Base-by-base conservation (phyloP, 2,329 filamentous ascomycete genomes). In the Didymella pomorum region DNA sequence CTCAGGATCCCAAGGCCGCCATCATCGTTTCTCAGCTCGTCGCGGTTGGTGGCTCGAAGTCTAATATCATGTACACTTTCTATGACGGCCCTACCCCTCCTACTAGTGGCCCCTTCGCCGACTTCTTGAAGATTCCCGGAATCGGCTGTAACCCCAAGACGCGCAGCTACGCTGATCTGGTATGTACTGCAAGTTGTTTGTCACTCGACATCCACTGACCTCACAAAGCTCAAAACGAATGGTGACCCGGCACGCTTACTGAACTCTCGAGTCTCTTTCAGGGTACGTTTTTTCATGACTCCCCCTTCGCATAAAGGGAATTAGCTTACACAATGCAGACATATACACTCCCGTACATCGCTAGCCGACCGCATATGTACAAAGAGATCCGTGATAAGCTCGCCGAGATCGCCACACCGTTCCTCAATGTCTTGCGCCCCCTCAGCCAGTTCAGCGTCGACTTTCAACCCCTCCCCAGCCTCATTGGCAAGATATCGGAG, bases 151-250 rank as follows among this genome's bases (percentile, higher is more conserved):
- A 51, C 7, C 72, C 70, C 0, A 64, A 50, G 23, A 68, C 58
- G 16, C 69, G 73, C 45, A 70, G 66, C 12, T 79, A 79, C 50
- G 64, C 72, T 31, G 61, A 71, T 7, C 55, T 79, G 26, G 76
- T 67, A 60, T 56, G 59, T 29, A 18, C 21, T 48, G 12, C 3
- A 4, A 20, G 2, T 3, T n/a, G 11, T 7, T 2, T 35, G 3
- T 35, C 8, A 35, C 16, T n/a, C 9, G 16, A 35, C 3, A 6
- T 35, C 31, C 16, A 7, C 41, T 52, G 11, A 52, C 18, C 12
- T 2, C n/a, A 14, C 16, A 23, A 20, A 44, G 49, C 49, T 52
- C 29, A 52, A 52, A 16, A 52, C 49, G 11, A 52, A 52, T 7
- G 49, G 49, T 11, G 49, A 44, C 0, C 41, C 41, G n/a, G 49